Evolutionary conservation across 495 filamentous ascomycete species (phyloP).

Genomic region (Xylaria flabelliformis): DNA sequence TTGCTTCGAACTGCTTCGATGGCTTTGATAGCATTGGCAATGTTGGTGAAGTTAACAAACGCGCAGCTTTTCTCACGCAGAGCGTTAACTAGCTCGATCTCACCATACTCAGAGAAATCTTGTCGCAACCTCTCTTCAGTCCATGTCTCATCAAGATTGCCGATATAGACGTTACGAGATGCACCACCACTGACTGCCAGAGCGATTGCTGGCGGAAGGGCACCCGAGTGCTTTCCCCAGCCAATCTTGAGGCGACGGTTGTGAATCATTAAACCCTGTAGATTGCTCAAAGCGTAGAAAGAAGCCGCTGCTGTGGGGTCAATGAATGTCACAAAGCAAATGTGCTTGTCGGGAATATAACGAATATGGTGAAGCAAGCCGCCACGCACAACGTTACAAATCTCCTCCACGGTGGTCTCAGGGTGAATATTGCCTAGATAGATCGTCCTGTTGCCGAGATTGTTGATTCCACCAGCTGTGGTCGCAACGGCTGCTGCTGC

Average conservation of each 20-base stretch:
- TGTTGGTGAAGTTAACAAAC: conserved; percentile 99
- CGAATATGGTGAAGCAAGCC: conserved; percentile 96
- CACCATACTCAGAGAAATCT: conserved; percentile 96
- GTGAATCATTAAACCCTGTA: conserved; percentile 99
- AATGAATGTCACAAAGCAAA: conserved; percentile 99
- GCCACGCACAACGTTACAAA: conserved; percentile 95
- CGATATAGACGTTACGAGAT: conserved; percentile 96
- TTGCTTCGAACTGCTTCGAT: conserved; percentile 94
- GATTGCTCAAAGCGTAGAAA: conserved; percentile 95
- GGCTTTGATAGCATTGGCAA: conserved; percentile 98
- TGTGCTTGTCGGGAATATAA: conserved; percentile 99
- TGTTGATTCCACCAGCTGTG: conserved; percentile 93
- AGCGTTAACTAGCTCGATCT: conserved; percentile 97
- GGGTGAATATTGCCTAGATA: conserved; percentile 99
- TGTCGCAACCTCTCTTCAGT: conserved; percentile 92
- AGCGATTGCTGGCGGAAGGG: conserved; percentile 94
- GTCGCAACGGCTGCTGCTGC: conserved; percentile 96
- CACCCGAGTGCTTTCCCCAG: conserved; percentile 99
- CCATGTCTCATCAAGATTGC: conserved; percentile 97
- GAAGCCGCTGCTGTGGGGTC: conserved; percentile 97
- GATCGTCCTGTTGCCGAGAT: conserved; percentile 95
- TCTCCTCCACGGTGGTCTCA: conserved; percentile 97
- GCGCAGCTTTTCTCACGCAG: conserved; percentile 98
- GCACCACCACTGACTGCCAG: conserved; percentile 95
- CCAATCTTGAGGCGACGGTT: conserved; percentile 97